These are phyloP conservation scores for Wickerhamiella qilinensis DNA, from an alignment of 805 yeast genomes.

Conservation along the genomic window DNA sequence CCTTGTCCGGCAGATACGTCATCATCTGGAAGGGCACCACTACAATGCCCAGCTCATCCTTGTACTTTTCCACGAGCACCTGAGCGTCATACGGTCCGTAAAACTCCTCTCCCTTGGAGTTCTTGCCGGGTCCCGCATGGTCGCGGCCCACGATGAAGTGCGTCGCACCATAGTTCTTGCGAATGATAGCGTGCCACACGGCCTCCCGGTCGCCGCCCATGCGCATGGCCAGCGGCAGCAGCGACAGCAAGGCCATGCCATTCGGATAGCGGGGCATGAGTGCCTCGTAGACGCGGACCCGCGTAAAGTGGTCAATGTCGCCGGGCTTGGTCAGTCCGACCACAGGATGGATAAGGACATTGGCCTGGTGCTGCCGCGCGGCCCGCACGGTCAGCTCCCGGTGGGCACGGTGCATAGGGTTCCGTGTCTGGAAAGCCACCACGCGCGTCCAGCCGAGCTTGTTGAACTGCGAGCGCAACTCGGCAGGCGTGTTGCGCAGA, in stretches of 20 bases:
- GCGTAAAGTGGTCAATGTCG: conserved; percentile 93
- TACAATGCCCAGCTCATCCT: conserved; percentile 67
- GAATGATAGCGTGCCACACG: conserved; percentile 92
- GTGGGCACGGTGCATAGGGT: conserved; percentile 98
- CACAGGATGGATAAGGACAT: conserved; percentile 86
- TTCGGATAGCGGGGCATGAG: conserved; percentile 84
- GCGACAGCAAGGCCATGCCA: conserved; percentile 79
- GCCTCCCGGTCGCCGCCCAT: conserved; percentile 99
- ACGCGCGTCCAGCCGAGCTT: conserved; percentile 73
- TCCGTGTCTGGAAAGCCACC: conserved; percentile 95
- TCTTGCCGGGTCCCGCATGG: conserved; percentile 91
- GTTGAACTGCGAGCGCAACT: conserved; percentile 69
- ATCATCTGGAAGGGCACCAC: conserved; percentile 96
- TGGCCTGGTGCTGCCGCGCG: conserved; percentile 80
- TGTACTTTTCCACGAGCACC: conserved; percentile 60
- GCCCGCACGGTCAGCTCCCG: conserved; percentile 92
- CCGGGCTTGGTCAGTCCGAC: conserved; percentile 96
- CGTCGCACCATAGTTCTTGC: conserved; percentile 92
- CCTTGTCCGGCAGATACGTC: conserved; percentile 87
- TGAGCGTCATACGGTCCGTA: conserved; percentile 97
- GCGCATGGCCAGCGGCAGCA: conserved; percentile 93
- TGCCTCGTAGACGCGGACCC: conserved; percentile 89
- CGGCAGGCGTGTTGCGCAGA: conserved; percentile 77
- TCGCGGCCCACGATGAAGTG: conserved; percentile 97
- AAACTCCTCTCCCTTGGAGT: conserved; percentile 81